Conservation (phyloP, 2,329 filamentous ascomycete species). For the Chrysoporthe deuterocubensis region DNA sequence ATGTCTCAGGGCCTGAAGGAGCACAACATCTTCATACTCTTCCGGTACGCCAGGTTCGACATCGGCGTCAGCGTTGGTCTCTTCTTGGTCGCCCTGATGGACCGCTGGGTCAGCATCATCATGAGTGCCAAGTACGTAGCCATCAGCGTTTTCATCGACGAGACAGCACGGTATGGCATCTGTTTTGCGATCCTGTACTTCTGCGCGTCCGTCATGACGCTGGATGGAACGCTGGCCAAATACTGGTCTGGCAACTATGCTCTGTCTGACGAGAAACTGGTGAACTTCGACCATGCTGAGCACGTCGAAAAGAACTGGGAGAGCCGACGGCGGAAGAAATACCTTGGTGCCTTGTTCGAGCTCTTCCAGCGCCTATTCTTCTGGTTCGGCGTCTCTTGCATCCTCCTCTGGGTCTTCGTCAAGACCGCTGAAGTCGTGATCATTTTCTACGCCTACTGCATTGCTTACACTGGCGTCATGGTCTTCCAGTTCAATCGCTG, state of each 20-base stretch:
- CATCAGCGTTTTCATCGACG: constrained; percentile 38
- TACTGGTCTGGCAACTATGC: constrained; percentile 42
- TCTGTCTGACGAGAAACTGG: constrained; percentile 41
- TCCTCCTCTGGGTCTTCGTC: constrained; percentile 43
- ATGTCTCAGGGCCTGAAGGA: constrained; percentile 43
- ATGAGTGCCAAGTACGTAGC: constrained; percentile 38
- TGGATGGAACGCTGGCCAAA: constrained; percentile 42
- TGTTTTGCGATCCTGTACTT: constrained; percentile 47
- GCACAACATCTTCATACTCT: constrained; percentile 44
- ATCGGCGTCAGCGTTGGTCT: constrained; percentile 43
- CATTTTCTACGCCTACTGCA: constrained; percentile 41
- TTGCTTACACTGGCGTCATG: constrained; percentile 43
- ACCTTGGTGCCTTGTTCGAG: constrained; percentile 36
- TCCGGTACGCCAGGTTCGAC: constrained; percentile 42
- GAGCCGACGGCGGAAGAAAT: constrained; percentile 30
- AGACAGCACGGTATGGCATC: constrained; percentile 40
- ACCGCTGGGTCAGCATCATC: constrained; percentile 43
- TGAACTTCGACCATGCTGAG: constrained; percentile 35
- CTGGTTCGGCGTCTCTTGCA: constrained; percentile 39
- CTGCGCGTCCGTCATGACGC: constrained; percentile 42
- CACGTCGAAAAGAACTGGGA: constrained; percentile 33
- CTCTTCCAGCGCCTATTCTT: constrained; percentile 38
- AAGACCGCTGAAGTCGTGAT: constrained; percentile 37
- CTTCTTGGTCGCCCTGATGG: constrained; percentile 44
- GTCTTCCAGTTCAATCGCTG: constrained; percentile 47